A percentile compares a stretch with the other conserved stretches of the same genome.
phyloP scores from a whole-genome alignment of 345 rosid species.

The Balakata baccata region DNA sequence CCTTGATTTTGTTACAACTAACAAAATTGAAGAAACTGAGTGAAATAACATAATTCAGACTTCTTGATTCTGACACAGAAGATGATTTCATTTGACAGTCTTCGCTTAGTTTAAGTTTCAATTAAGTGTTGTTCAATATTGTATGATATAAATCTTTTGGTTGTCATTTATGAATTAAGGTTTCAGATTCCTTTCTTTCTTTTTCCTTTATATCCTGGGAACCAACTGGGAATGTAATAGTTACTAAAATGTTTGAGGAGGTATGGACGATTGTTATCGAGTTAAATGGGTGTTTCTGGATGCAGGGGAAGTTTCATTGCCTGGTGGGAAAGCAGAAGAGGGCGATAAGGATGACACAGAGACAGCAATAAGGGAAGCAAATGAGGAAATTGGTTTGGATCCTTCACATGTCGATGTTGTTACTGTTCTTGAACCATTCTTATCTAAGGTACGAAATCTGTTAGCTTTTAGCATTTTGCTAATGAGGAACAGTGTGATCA shows the following conservation, averaged over 20 bases:
- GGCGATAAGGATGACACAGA: constrained; percentile 60
- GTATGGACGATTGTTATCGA: constrained; percentile 10
- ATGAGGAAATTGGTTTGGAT: constrained; percentile 70
- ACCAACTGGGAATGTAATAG: not conserved
- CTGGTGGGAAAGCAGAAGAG: constrained; percentile 77
- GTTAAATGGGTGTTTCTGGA: constrained; percentile 15
- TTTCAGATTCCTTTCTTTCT: not conserved
- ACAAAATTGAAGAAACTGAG: not conserved
- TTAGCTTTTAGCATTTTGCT: not conserved
- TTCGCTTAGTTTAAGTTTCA: not conserved
- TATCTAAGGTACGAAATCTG: constrained; percentile 67
- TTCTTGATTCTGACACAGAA: not conserved
- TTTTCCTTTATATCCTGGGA: not conserved
- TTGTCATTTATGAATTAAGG: not conserved
- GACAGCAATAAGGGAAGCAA: constrained; percentile 67
- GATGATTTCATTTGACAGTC: not conserved
- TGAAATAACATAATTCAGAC: not conserved
- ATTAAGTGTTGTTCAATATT: not conserved
- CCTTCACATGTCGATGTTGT: constrained; percentile 65
- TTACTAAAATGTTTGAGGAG: constrained; percentile 2
- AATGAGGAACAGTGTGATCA: not conserved
- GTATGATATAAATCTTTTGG: not conserved
- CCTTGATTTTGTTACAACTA: not conserved
- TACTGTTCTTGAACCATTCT: constrained; percentile 75
- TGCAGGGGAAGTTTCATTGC: constrained; percentile 78